Percentiles rank a stretch among this genome's conserved stretches.
These are phyloP conservation scores for Tuber indicum DNA, from an alignment of 495 filamentous ascomycete genomes.

Conservation along the genomic window DNA sequence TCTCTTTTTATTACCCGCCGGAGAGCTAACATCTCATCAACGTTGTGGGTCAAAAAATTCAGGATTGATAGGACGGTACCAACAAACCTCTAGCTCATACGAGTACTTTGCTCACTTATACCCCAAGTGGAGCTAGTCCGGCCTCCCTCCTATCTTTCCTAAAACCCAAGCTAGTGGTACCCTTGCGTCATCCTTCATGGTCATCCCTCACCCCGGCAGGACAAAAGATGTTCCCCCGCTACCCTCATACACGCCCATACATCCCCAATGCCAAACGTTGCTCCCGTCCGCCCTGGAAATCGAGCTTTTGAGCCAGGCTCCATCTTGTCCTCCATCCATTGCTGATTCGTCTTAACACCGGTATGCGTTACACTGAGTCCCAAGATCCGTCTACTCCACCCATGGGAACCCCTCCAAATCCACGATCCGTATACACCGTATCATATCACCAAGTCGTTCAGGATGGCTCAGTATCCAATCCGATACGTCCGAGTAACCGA, in stretches of 20 bases:
- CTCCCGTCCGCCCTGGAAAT: background rate
- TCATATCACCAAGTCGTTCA: background rate
- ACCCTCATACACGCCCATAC: background rate
- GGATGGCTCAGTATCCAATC: background rate
- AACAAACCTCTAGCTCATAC: background rate
- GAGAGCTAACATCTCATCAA: background rate
- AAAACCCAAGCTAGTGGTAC: background rate
- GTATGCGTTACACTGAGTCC: background rate
- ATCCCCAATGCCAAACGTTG: background rate
- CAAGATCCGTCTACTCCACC: background rate
- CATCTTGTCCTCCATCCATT: background rate
- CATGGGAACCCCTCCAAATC: background rate
- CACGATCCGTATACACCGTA: background rate
- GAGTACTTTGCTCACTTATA: background rate
- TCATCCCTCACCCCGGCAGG: background rate
- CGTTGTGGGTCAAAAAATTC: background rate
- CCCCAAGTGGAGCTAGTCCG: background rate
- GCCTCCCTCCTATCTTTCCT: background rate
- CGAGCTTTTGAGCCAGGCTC: background rate
- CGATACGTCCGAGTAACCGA: background rate
- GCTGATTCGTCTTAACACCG: background rate
- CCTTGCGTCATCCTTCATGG: background rate
- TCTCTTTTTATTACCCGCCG: background rate
- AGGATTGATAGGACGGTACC: background rate
- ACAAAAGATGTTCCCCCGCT: background rate